A percentile compares a stretch with the other conserved stretches of the same genome.
phyloP scores from a whole-genome alignment of 2,329 filamentous ascomycete species.

The Simplicillium aogashimaense region DNA sequence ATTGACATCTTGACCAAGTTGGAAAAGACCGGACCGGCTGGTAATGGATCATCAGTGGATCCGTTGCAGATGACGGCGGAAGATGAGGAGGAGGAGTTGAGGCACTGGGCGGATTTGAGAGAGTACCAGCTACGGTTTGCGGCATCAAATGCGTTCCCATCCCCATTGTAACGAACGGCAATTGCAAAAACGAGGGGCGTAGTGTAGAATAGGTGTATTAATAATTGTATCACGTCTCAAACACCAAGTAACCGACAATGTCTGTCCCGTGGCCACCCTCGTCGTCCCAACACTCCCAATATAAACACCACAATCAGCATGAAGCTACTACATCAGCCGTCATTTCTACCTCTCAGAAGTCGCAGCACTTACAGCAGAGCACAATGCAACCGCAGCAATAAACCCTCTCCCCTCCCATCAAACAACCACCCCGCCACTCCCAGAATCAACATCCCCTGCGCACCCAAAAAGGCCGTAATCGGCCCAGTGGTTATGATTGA shows the following conservation, averaged over 20 bases:
- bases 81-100: constrained; percentile 67
- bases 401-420: no score
- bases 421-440: no score
- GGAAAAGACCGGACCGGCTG: constrained; percentile 47
- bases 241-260: neutral
- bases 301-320: neutral
- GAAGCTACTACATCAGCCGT: neutral
- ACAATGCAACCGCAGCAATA: neutral
- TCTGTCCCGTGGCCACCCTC: neutral
- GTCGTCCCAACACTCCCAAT: neutral
- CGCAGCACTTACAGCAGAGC: neutral
- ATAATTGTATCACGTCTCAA: no score
- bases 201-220: no score
- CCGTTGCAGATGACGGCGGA: constrained; percentile 34
- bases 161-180: constrained; percentile 2
- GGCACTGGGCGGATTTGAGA: constrained; percentile 68
- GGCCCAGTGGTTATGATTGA: no score
- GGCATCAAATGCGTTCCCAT: neutral
- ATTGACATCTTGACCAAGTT: constrained; percentile 66
- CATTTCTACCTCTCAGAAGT: neutral
- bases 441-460: no score
- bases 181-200: no score
- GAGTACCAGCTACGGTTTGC: constrained; percentile 69
- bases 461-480: no score
- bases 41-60: constrained; percentile 18